Conservation (phyloP, 805 yeast genomes). For the Candida boleticola region DNA sequence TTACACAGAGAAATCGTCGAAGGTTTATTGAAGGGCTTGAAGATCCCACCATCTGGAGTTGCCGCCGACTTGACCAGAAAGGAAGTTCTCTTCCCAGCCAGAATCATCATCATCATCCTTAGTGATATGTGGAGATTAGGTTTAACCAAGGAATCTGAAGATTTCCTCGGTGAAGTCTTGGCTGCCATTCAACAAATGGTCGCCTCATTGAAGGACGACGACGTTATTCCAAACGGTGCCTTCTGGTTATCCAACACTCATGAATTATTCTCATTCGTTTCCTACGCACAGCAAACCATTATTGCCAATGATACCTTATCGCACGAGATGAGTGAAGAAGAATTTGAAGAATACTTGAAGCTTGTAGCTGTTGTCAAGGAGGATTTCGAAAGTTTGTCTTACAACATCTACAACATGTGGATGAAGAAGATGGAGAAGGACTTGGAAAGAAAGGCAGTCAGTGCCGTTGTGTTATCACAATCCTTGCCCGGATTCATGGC, state of each 20-base stretch:
- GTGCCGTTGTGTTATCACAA: slow-evolving; percentile 95
- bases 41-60: slow-evolving; percentile 81
- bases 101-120: slow-evolving; percentile 85
- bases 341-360: slow-evolving; percentile 84
- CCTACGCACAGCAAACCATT: slow-evolving; percentile 91
- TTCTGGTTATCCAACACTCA: slow-evolving; percentile 97
- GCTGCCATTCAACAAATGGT: slow-evolving; percentile 85
- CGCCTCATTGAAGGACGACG: slow-evolving; percentile 76
- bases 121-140: slow-evolving; percentile 99
- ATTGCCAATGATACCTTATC: slow-evolving; percentile 76
- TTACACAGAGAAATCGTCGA: slow-evolving; percentile 83
- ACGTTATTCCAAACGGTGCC: slow-evolving; percentile 87
- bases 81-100: slow-evolving; percentile 93
- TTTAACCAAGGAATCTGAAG: slow-evolving; percentile 86
- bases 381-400: slow-evolving; percentile 89
- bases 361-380: slow-evolving; percentile 89
- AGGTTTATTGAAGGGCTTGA: slow-evolving; percentile 80
- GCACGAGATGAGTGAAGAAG: slow-evolving; percentile 84
- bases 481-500: slow-evolving; percentile 95
- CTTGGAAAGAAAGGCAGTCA: slow-evolving; percentile 84
- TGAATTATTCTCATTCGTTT: slow-evolving; percentile 90
- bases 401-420: slow-evolving; percentile 95
- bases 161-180: slow-evolving; percentile 83
- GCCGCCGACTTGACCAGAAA: slow-evolving; percentile 80
- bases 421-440: slow-evolving; percentile 91